phyloP scores from a whole-genome alignment of 768 basidiomycete species.

The Mycena olivaceomarginata region DNA sequence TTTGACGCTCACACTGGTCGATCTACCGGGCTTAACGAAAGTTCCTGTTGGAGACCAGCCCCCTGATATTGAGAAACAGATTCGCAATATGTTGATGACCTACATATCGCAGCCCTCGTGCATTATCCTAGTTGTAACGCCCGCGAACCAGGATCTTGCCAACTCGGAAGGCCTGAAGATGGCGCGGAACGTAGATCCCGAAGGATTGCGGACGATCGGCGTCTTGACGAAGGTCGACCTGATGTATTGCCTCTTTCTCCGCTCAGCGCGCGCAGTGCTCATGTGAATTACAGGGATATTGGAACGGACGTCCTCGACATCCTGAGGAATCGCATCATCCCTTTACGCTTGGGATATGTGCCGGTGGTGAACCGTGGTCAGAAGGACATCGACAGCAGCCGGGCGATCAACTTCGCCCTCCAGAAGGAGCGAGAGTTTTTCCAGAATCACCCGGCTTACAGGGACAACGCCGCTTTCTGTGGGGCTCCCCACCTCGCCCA shows the following conservation, averaged over 20 bases:
- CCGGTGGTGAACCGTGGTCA: conserved; percentile 99
- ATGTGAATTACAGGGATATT: no score
- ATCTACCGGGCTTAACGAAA: no score
- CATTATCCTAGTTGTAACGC: conserved; percentile 97
- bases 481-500: no score
- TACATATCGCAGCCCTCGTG: conserved; percentile 96
- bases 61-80: no score
- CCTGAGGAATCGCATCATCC: conserved; percentile 81
- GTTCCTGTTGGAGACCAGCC: no score
- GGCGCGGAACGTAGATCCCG: conserved; percentile 97
- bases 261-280: no score
- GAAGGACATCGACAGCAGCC: conserved; percentile 94
- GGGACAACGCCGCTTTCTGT: conserved; percentile 74
- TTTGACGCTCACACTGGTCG: no score
- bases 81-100: conserved; percentile 15
- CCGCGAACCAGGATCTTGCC: conserved; percentile 97
- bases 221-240: conserved; percentile 94
- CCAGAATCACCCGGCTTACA: conserved; percentile 94
- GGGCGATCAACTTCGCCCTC: conserved; percentile 89
- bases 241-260: no score
- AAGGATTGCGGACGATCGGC: conserved; percentile 97
- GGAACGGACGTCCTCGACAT: no score
- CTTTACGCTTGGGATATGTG: conserved; percentile 96
- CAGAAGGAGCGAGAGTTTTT: conserved; percentile 96
- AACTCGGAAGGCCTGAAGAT: conserved; percentile 98